A percentile compares a stretch with the other conserved stretches of the same genome.
These are phyloP conservation scores for Ensete ventricosum DNA, from an alignment of 176 grass and related monocot genomes.

Conservation along the genomic window DNA sequence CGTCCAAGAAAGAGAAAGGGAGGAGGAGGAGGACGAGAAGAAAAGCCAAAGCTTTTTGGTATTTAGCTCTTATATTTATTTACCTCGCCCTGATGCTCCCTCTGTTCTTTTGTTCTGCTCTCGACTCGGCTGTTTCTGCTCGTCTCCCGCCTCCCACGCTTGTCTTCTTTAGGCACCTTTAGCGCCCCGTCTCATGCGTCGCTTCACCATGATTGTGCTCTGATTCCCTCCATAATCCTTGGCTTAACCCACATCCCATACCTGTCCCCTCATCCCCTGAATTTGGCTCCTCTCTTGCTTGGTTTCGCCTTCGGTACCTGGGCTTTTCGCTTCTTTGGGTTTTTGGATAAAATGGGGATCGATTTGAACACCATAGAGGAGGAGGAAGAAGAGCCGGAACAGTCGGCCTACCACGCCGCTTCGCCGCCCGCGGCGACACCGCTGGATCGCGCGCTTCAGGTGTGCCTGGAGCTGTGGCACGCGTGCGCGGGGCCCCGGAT, in stretches of 20 bases:
- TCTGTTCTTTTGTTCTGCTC: not conserved
- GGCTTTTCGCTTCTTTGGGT: constrained; percentile 2
- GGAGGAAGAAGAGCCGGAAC: constrained; percentile 37
- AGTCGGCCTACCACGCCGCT: not conserved
- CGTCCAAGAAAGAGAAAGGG: not conserved
- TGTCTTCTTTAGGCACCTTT: constrained; percentile 18
- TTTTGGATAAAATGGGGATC: constrained; percentile 33
- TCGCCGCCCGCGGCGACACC: not conserved
- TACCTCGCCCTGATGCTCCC: not conserved
- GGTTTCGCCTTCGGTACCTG: no score
- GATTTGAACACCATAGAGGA: constrained; percentile 66
- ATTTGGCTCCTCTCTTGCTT: not conserved
- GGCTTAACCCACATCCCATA: constrained; percentile 33
- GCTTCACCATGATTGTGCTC: not conserved
- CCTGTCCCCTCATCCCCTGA: not conserved
- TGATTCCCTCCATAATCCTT: constrained; percentile 34
- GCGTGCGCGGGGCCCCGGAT: constrained; percentile 17
- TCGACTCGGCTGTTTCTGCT: not conserved
- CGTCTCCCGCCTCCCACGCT: constrained; percentile 50
- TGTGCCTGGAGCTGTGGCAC: constrained; percentile 20
- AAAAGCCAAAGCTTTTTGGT: not conserved
- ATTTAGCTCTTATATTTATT: not conserved
- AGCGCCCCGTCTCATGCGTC: not conserved
- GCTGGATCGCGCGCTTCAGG: not conserved
- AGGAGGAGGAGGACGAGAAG: not conserved